Conservation (phyloP, 2,329 filamentous ascomycete species). For the Stachybotrys chlorohalonatus region DNA sequence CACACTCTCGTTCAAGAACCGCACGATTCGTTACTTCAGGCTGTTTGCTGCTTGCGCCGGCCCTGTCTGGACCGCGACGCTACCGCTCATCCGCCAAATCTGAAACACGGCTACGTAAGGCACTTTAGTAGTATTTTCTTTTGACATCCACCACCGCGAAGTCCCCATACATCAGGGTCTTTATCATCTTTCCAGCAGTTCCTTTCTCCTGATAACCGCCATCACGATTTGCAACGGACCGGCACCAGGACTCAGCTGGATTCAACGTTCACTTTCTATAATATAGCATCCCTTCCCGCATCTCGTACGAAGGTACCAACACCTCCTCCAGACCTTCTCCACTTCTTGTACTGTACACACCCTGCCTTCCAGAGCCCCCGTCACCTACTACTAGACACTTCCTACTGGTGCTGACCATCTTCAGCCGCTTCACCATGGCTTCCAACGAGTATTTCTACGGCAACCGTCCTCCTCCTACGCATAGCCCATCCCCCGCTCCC, state of each 20-base stretch:
- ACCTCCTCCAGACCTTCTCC: neutral
- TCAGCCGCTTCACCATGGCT: constrained; percentile 35
- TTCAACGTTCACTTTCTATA: too few species aligned
- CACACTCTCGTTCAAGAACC: neutral
- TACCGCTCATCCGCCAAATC: neutral
- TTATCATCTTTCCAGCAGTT: too few species aligned
- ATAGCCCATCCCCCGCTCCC: constrained; percentile 28
- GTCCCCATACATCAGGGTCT: too few species aligned
- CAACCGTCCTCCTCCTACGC: constrained; percentile 29
- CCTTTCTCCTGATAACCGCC: neutral
- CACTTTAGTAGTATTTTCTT: too few species aligned
- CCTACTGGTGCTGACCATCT: neutral
- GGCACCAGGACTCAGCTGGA: too few species aligned
- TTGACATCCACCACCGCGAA: too few species aligned
- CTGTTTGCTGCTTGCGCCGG: neutral
- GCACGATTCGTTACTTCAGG: neutral
- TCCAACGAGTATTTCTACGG: constrained; percentile 55
- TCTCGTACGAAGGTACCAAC: neutral
- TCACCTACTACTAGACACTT: neutral
- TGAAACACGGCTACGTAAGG: neutral
- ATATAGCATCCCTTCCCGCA: neutral
- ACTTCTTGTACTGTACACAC: neutral
- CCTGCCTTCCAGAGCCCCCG: neutral
- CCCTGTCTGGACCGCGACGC: neutral
- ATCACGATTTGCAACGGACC: neutral